Conservation (phyloP, 306 rosid species). For the Quercus berberidifolia region DNA sequence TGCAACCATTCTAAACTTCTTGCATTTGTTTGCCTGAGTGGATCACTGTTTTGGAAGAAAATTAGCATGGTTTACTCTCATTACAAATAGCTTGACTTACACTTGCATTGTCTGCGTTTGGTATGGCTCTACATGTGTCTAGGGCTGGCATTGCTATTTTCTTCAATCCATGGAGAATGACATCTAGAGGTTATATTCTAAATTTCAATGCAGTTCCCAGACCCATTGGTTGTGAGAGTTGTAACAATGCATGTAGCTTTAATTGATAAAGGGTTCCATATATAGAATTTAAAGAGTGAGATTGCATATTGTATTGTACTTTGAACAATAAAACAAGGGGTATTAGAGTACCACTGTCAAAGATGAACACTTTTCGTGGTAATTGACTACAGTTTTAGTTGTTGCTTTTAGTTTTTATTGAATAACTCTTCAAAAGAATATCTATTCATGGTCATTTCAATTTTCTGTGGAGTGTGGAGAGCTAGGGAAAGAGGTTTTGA, state of each 20-base stretch:
- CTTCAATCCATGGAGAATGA: not conserved
- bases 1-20: conserved; percentile 15
- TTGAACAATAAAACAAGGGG: not conserved
- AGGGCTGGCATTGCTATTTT: not conserved
- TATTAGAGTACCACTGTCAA: not conserved
- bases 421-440: not conserved
- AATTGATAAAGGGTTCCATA: not conserved
- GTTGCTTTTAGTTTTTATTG: not conserved
- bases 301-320: not conserved
- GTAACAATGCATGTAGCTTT: conserved; percentile 11
- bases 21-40: conserved; percentile 19
- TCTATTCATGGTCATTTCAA: not conserved
- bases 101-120: not conserved
- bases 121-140: not conserved
- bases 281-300: conserved; percentile 14
- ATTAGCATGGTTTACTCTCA: conserved; percentile 4
- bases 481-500: not conserved
- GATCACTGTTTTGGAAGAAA: conserved; percentile 4
- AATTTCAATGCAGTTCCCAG: not conserved
- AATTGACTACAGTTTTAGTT: not conserved
- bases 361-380: not conserved
- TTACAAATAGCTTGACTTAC: conserved; percentile 3
- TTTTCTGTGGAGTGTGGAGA: not conserved
- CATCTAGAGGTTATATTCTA: not conserved
- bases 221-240: conserved; percentile 5